A percentile compares a stretch with the other conserved stretches of the same genome.
Evolutionary conservation across 108 stramenopile genomes (phyloP).

Genomic region (Discostella pseudostelligera): DNA sequence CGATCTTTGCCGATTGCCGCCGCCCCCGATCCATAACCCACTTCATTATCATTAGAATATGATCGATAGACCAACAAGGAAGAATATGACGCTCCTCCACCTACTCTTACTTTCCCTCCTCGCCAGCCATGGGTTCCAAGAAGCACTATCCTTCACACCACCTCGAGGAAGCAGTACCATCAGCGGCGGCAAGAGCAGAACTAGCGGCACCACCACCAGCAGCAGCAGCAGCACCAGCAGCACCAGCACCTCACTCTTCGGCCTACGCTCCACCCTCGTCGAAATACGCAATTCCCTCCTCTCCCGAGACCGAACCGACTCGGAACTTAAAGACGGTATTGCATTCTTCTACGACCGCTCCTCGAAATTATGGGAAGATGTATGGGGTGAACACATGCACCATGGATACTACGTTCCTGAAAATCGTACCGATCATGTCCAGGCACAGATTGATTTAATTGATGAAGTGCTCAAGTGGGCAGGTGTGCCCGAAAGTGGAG

Average conservation of each 20-base stretch:
- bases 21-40: too few relatives aligned
- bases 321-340: slow-evolving; percentile 93
- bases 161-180: too few relatives aligned
- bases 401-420: slow-evolving; percentile 86
- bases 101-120: slow-evolving; percentile 3
- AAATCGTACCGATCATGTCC: slow-evolving; percentile 73
- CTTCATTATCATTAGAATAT: too few relatives aligned
- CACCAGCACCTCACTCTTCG: slow-evolving; percentile 27
- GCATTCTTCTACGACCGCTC: slow-evolving; percentile 94
- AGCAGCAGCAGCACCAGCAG: background rate
- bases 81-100: slow-evolving; percentile 3
- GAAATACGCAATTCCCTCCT: slow-evolving; percentile 69
- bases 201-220: background rate
- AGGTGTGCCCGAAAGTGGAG: slow-evolving; percentile 43
- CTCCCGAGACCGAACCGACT: slow-evolving; percentile 65
- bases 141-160: slow-evolving; percentile 4
- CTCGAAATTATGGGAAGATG: slow-evolving; percentile 91
- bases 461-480: slow-evolving; percentile 91
- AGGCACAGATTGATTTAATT: slow-evolving; percentile 93
- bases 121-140: background rate
- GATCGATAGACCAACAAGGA: background rate
- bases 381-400: slow-evolving; percentile 93
- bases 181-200: too few relatives aligned
- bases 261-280: slow-evolving; percentile 31
- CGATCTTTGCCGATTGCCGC: too few relatives aligned